Percentiles rank a stretch among this genome's conserved stretches.
These are phyloP conservation scores for Sugiyamaella paludigena DNA, from an alignment of 1,139 yeast species.

Conservation along the genomic window DNA sequence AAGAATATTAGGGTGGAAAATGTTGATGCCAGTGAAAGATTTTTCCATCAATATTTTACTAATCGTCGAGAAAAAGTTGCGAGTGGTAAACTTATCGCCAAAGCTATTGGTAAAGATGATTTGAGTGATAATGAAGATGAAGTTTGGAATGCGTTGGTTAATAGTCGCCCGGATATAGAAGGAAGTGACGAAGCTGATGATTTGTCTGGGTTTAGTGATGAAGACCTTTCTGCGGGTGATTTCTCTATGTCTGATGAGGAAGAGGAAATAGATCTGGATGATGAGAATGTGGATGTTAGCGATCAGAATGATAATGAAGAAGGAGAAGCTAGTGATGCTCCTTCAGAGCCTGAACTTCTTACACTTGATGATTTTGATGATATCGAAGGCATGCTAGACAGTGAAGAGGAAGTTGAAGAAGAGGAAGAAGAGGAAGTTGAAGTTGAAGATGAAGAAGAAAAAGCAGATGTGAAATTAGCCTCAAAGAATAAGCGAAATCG, in stretches of 20 bases:
- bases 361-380: constrained; percentile 35
- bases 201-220: constrained; percentile 36
- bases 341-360: constrained; percentile 31
- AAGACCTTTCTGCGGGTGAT: constrained; percentile 50
- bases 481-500: constrained; percentile 1
- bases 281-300: constrained; percentile 32
- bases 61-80: constrained; percentile 52
- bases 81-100: constrained; percentile 20
- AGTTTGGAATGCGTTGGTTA: constrained; percentile 86
- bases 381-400: constrained; percentile 34
- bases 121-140: constrained; percentile 62
- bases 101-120: constrained; percentile 23
- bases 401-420: constrained; percentile 28
- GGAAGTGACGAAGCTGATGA: constrained; percentile 48
- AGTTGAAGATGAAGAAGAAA: constrained; percentile 16
- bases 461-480: constrained; percentile 21
- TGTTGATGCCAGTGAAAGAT: constrained; percentile 82
- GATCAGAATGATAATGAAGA: constrained; percentile 34
- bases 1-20: constrained; percentile 58
- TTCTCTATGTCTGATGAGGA: constrained; percentile 44
- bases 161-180: constrained; percentile 80
- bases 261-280: constrained; percentile 37
- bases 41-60: constrained; percentile 84
- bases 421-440: constrained; percentile 30
- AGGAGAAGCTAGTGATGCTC: constrained; percentile 30